Conservation (phyloP, 139 green algal species). For the Chlamydomonas sphaeroides region DNA sequence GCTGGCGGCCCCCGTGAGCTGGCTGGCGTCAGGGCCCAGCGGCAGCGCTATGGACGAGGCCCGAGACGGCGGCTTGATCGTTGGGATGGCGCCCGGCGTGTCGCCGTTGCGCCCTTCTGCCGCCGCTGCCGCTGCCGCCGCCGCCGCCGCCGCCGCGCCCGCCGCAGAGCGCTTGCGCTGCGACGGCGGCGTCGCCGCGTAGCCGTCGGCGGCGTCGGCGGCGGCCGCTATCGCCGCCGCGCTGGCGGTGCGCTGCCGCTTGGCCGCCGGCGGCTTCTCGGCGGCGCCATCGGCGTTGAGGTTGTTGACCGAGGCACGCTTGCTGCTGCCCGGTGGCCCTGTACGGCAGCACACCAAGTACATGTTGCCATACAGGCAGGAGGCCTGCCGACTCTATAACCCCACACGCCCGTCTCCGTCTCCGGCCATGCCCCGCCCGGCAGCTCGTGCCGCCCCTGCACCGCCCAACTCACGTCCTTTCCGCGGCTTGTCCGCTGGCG, state of each 20-base stretch:
- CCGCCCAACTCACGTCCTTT: constrained; percentile 23
- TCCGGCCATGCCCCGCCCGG: not conserved
- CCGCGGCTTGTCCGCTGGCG: not conserved
- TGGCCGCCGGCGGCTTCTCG: not conserved
- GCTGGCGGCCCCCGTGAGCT: no score
- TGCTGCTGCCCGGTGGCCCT: not conserved
- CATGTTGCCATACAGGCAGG: no score
- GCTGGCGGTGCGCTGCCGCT: constrained; percentile 17
- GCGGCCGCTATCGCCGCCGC: not conserved
- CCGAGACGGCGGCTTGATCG: no score
- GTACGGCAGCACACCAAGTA: no score
- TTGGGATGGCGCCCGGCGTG: no score
- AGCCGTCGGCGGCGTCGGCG: not conserved
- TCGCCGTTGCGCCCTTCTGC: no score
- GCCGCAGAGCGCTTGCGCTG: not conserved
- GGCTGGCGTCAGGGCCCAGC: no score
- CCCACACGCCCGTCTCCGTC: no score
- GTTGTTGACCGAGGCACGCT: not conserved
- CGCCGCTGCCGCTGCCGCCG: not conserved
- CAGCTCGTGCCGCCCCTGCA: not conserved
- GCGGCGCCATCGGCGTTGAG: not conserved
- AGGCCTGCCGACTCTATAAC: no score
- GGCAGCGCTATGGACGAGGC: no score
- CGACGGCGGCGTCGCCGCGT: no score
- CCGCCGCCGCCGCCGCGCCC: not conserved